Base-by-base conservation (phyloP, 495 filamentous ascomycete species). In the Bryoglossum gracile region DNA sequence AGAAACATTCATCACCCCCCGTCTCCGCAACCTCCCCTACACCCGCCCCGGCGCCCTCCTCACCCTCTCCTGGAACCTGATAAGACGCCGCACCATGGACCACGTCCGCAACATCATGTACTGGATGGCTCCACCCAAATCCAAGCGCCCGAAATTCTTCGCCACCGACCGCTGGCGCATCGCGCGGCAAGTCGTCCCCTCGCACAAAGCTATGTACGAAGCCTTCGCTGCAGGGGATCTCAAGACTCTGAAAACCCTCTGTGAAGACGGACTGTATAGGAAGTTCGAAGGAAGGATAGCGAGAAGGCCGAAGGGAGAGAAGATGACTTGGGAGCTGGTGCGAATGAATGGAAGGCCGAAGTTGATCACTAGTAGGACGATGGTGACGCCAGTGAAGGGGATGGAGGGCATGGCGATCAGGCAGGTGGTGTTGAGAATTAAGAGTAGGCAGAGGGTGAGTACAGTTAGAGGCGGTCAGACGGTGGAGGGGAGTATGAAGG, bases 341-440 rank as follows among this genome's bases (percentile, higher is more conserved):
- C 65, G 68, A 35, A 84, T 87, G 64, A 73, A 73, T 46, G 66
- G 69, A 43, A 66, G 63, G 33, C 76, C 87, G 1, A 77, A 77
- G 36, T 51, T 92, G 34, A 66, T 83, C 36, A 75, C 78, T 48
- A 76, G 83, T 62, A 69, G 75, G 46, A 71, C 78, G 8, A 66
- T 69, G 18, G 59, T 68, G 32, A 57, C 83, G n/a, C 72, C 73
- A 6, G 26, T 6, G 5, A 30, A 13, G 5, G 5, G 5, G 14
- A 33, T 71, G 2, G 61, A 40, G 8, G 68, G 72, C 19, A 64
- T 70, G 25, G 69, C 66, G 16, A 48, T 86, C 6, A 74, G 83
- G 30, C 90, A 96, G 68, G 80, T 77, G 16, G 73, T 91, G 11
- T 76, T 95, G 24, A 72, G 75, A 55, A 79, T 96, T 42, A 67